Conservation (phyloP, 1,139 yeast species). For the Suhomyces choctaworum region DNA sequence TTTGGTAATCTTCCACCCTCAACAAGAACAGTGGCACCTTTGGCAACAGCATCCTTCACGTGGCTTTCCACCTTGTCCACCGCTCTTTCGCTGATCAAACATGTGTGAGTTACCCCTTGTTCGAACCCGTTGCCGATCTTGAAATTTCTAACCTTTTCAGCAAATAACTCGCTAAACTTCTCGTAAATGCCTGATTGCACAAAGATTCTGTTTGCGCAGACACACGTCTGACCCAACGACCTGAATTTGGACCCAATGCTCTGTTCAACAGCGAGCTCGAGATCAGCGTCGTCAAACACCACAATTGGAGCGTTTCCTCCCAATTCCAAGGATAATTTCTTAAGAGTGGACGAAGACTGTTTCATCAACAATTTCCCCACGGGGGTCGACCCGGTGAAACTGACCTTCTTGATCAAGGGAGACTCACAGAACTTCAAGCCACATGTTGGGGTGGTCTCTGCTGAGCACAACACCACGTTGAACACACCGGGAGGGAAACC, state of each 20-base stretch:
- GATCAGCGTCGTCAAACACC: slow-evolving; percentile 79
- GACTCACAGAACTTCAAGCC: slow-evolving; percentile 57
- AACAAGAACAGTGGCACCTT: slow-evolving; percentile 65
- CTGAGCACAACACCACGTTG: slow-evolving; percentile 41
- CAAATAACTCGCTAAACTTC: slow-evolving; percentile 52
- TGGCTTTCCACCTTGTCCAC: slow-evolving; percentile 69
- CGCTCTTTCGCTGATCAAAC: slow-evolving; percentile 69
- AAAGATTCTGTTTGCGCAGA: slow-evolving; percentile 75
- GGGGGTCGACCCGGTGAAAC: slow-evolving; percentile 88
- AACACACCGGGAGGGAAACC: slow-evolving; percentile 48
- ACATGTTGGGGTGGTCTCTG: slow-evolving; percentile 35
- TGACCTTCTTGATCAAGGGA: slow-evolving; percentile 65
- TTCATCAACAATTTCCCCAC: slow-evolving; percentile 80
- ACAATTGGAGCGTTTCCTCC: slow-evolving; percentile 96
- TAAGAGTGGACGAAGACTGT: slow-evolving; percentile 74
- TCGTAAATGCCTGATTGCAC: slow-evolving; percentile 66
- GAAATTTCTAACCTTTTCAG: slow-evolving; percentile 53
- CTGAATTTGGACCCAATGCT: slow-evolving; percentile 63
- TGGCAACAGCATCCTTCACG: slow-evolving; percentile 68
- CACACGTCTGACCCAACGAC: slow-evolving; percentile 81
- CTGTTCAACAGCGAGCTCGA: slow-evolving; percentile 72
- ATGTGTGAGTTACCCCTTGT: slow-evolving; percentile 72
- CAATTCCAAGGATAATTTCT: slow-evolving; percentile 81
- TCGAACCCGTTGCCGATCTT: slow-evolving; percentile 76
- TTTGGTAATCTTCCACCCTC: slow-evolving; percentile 68